A percentile compares a stretch with the other conserved stretches of the same genome.
Evolutionary conservation across 768 basidiomycete genomes (phyloP).

Genomic region (Suillus alpinus): DNA sequence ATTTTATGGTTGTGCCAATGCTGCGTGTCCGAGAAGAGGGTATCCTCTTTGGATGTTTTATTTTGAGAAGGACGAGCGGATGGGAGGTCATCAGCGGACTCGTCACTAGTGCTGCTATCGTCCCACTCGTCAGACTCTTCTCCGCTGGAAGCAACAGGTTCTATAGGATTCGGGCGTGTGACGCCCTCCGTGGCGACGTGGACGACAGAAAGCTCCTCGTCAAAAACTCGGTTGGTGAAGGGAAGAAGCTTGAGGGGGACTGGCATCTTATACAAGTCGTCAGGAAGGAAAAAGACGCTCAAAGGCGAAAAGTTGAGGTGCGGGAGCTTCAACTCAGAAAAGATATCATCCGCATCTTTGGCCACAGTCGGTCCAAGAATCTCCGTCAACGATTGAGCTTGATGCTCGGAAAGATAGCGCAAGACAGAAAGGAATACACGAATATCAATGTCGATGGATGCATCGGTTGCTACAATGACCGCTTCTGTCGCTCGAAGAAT

Average conservation of each 20-base stretch:
- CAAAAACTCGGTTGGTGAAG: slow-evolving; percentile 42
- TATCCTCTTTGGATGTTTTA: slow-evolving; percentile 35
- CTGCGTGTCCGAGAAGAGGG: slow-evolving; percentile 45
- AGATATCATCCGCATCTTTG: slow-evolving; percentile 20
- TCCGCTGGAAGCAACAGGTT: background rate
- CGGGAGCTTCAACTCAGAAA: slow-evolving; percentile 16
- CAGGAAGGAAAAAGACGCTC: slow-evolving; percentile 18
- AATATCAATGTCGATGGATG: slow-evolving; percentile 50
- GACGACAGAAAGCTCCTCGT: slow-evolving; percentile 37
- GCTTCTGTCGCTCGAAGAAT: slow-evolving; percentile 33
- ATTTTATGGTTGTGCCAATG: slow-evolving; percentile 60
- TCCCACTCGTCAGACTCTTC: slow-evolving; percentile 17
- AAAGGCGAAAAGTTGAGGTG: slow-evolving; percentile 20
- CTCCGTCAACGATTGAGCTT: slow-evolving; percentile 16
- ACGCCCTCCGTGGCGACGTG: slow-evolving; percentile 11
- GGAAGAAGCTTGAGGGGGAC: slow-evolving; percentile 29
- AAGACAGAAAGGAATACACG: slow-evolving; percentile 48
- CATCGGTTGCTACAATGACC: slow-evolving; percentile 17
- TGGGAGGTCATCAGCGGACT: slow-evolving; percentile 9
- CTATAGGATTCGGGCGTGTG: slow-evolving; percentile 3
- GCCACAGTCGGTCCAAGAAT: slow-evolving; percentile 30
- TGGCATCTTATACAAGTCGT: background rate
- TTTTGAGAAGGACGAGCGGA: background rate
- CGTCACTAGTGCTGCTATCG: slow-evolving; percentile 14
- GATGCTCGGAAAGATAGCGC: slow-evolving; percentile 30